These are phyloP conservation scores for Boletus speciosus DNA, from an alignment of 768 basidiomycete genomes.

Conservation along the genomic window DNA sequence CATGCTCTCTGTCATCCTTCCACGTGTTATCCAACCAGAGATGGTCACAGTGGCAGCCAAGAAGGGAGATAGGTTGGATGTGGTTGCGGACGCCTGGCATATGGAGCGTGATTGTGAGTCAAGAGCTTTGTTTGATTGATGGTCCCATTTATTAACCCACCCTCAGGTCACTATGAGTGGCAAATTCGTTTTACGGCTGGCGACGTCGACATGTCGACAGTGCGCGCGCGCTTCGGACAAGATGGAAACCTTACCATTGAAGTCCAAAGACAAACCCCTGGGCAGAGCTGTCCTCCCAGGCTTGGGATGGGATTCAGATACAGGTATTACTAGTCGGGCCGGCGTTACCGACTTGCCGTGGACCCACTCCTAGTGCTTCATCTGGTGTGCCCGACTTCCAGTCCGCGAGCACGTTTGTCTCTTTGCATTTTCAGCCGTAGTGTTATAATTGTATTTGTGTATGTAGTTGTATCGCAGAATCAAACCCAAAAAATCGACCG, in stretches of 20 bases:
- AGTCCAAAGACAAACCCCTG: constrained; percentile 33
- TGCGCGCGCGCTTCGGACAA: constrained; percentile 47
- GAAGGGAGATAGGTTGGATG: constrained; percentile 52
- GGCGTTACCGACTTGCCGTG: neutral
- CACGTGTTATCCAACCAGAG: constrained; percentile 47
- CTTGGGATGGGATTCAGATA: constrained; percentile 31
- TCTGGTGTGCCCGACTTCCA: neutral
- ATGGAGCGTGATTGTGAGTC: constrained; percentile 56
- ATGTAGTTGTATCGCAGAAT: constrained; percentile 25
- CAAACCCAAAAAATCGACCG: constrained; percentile 8
- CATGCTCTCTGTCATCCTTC: constrained; percentile 47
- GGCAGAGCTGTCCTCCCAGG: constrained; percentile 23
- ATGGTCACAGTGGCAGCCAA: constrained; percentile 65
- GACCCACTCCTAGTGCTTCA: constrained; percentile 1
- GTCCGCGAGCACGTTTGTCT: constrained; percentile 2
- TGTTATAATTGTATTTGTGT: constrained; percentile 22
- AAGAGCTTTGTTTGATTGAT: neutral
- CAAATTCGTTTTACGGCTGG: constrained; percentile 50
- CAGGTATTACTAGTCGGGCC: constrained; percentile 18
- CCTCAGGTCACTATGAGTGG: constrained; percentile 60
- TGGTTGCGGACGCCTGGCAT: constrained; percentile 64
- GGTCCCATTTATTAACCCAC: constrained; percentile 2
- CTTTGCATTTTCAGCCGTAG: constrained; percentile 7
- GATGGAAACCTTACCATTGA: constrained; percentile 47
- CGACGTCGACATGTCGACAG: constrained; percentile 52